Percentiles rank a stretch among this genome's conserved stretches.
Conservation (phyloP, 331 rosid genomes). For the Rhamnella rubrinervis region DNA sequence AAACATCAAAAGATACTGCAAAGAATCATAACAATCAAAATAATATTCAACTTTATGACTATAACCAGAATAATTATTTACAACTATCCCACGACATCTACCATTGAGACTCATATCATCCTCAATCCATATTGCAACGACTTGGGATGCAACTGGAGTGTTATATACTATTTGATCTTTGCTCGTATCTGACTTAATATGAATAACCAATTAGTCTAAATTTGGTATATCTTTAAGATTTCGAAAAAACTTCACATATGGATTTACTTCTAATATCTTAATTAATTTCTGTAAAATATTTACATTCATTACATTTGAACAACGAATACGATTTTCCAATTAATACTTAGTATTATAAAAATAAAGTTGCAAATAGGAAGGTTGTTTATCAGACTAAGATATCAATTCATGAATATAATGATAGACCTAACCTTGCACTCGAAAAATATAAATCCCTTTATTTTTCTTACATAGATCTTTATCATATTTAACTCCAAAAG, state of each 20-base stretch:
- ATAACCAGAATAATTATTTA: not conserved
- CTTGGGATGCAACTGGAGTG: not conserved
- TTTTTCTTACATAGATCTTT: not conserved
- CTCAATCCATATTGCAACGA: not conserved
- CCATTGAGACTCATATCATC: not conserved
- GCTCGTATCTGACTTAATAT: not conserved
- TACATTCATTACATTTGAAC: not conserved
- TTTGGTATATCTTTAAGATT: no score
- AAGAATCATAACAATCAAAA: constrained; percentile 6
- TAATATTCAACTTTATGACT: not conserved
- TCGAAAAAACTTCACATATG: not conserved
- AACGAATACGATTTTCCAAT: not conserved
- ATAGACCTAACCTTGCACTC: not conserved
- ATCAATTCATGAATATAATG: not conserved
- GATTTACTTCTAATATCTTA: not conserved
- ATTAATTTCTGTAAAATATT: no score
- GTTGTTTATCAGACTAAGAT: not conserved
- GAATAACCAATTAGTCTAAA: not conserved
- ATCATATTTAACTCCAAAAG: not conserved
- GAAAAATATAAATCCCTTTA: not conserved
- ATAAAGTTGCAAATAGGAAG: not conserved
- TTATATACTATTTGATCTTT: not conserved
- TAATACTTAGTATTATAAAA: not conserved
- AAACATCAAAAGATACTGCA: constrained; percentile 9
- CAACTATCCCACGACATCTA: not conserved